These are phyloP conservation scores for Trichoderma cornu-damae DNA, from an alignment of 2,329 filamentous ascomycete species.

Conservation along the genomic window DNA sequence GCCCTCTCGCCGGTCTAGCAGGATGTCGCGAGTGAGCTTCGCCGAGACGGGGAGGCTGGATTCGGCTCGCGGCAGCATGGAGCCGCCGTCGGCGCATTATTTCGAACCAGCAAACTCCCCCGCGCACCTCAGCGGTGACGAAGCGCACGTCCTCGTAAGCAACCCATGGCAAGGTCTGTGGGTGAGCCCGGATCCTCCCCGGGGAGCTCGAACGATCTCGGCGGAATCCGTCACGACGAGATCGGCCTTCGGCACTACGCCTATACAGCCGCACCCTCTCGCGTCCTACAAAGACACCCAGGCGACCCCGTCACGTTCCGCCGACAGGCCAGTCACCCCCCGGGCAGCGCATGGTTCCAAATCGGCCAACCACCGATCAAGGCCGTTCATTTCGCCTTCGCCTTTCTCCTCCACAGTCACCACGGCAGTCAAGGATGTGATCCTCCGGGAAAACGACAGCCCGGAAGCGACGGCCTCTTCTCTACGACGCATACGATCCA, in stretches of 20 bases:
- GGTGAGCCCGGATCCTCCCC: slow-evolving; percentile 29
- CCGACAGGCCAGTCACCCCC: slow-evolving; percentile 29
- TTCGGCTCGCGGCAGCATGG: slow-evolving; percentile 33
- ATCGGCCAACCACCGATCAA: slow-evolving; percentile 32
- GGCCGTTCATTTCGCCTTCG: slow-evolving; percentile 54
- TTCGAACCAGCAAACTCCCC: slow-evolving; percentile 31
- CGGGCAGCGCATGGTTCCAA: slow-evolving; percentile 30
- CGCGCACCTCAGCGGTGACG: slow-evolving; percentile 34
- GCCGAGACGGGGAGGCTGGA: slow-evolving; percentile 36
- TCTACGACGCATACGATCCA: slow-evolving; percentile 44
- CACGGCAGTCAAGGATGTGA: slow-evolving; percentile 52
- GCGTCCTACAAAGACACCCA: slow-evolving; percentile 32
- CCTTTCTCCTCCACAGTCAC: slow-evolving; percentile 56
- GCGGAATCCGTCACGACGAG: slow-evolving; percentile 33
- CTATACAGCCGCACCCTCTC: slow-evolving; percentile 29
- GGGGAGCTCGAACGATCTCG: slow-evolving; percentile 36
- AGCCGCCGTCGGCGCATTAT: slow-evolving; percentile 34
- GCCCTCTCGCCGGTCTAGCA: slow-evolving; percentile 46
- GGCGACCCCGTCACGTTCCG: slow-evolving; percentile 22
- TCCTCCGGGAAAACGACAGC: slow-evolving; percentile 43
- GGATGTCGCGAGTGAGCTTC: slow-evolving; percentile 44
- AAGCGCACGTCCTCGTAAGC: slow-evolving; percentile 37
- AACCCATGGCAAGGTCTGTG: slow-evolving; percentile 41
- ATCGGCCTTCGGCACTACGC: slow-evolving; percentile 24
- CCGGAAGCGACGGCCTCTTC: slow-evolving; percentile 40